Base-by-base conservation (phyloP, 2,329 filamentous ascomycete species). In the Penicillium oxalicum region DNA sequence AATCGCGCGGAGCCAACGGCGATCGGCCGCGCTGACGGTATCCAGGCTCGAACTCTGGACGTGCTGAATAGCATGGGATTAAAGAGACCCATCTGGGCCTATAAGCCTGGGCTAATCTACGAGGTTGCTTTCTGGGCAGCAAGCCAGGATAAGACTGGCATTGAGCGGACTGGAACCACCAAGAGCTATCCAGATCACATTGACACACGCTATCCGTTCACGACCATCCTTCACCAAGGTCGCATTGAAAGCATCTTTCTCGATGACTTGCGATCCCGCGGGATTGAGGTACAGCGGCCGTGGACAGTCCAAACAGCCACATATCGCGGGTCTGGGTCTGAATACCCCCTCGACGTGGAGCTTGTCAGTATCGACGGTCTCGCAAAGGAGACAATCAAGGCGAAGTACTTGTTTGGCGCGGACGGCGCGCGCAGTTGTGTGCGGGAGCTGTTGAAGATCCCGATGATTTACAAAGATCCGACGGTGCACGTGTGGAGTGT, bases 81-180 rank as follows among this genome's bases (percentile, higher is more conserved):
- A 25, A 41, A 47, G 36, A 28, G 24, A 5, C 37, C 36, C 27
- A 47, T 47, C 36, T 28, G 26, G 45, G 45, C 45, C 9, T 47
- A 32, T 33, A 40, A 47, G 11, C 45, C 45, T 9, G 45, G 45
- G 7, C 36, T 28, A 8, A 32, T 47, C 3, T 47, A 40, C 28
- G 45, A 47, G 34, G 45, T 47, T 29, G 45, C 45, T 25, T 47
- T 47, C 37, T 47, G 45, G 45, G 37, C 27, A 13, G 25, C 45
- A 8, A 40, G 24, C 6, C 12, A 24, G n/a, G 45, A 47, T 40
- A 13, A 28, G 12, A 37, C 24, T 18, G 36, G 44, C 34, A 47
- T 47, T 26, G 26, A 41, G 12, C 39, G 45, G 4, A 47, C 45
- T 7, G n/a, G 37, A 11, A 47, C 28, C 18, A 24, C 25, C 7